Evolutionary conservation across 2,329 filamentous ascomycete genomes (phyloP), one percentile per base, ranked within the genome.

Genomic region (Neonectria ditissima): DNA sequence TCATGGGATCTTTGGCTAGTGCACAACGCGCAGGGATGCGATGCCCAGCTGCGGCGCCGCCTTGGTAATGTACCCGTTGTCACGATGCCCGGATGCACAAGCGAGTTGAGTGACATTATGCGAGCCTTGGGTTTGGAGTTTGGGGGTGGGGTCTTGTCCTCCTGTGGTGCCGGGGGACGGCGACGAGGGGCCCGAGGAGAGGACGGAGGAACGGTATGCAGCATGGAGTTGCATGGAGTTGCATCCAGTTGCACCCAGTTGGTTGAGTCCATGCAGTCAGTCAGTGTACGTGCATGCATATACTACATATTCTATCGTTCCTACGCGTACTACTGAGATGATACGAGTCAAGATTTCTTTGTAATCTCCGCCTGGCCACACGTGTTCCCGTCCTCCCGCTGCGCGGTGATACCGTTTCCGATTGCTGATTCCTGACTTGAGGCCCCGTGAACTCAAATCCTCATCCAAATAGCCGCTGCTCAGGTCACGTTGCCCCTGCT

Each of bases 1-100:
- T 60, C 57, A 60, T 60, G 57, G 32, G 57, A 51, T 43, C 57
- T 39, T 5, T 32, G 22, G 43, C 53, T 50, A 48, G 57, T 55
- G 57, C 57, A 48, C 44, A 26, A 18, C 41, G 37, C 26, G 43
- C 51, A 55, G 57, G 57, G 57, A 55, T 60, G 24, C 34, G 51
- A 43, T 32, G 51, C 41, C 57, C 34, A 41, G 24, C 32, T 39
- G 8, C 57, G 51, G 57, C 26, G 43, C 51, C 14, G 26, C 24
- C 30, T 59, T 59, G 55, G n/a, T n/a, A n/a, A 37, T 44, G 34
- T 41, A n/a, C n/a, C n/a, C 34, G 43, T 41, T n/a, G 55, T 45
- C 26, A 59, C 37, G 18, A 52, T 59, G 34, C 28, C 45, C 45
- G 28, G 28, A 32, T 32, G 47, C 47, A 50, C 47, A n/a, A 34